These are phyloP conservation scores for Colletotrichum nymphaeae DNA, from an alignment of 2,329 filamentous ascomycete species.

Conservation along the genomic window DNA sequence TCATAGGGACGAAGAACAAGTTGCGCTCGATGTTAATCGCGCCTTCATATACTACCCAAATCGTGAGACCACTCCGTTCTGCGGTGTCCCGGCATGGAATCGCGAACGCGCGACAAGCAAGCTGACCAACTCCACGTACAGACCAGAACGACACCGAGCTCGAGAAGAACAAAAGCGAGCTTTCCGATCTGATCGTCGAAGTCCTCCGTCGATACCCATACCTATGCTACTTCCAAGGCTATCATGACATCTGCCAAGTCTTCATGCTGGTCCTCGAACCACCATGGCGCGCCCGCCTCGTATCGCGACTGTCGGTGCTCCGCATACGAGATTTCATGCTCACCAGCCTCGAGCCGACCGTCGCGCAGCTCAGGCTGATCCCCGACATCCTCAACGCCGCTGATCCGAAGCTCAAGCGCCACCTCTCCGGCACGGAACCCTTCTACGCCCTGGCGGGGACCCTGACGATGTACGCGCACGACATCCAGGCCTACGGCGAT, in stretches of 20 bases:
- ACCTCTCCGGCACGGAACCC: conserved; percentile 83
- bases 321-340: conserved; percentile 99
- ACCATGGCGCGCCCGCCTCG: conserved; percentile 66
- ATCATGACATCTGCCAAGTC: conserved; percentile 98
- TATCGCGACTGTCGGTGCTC: conserved; percentile 86
- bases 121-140: conserved; percentile 47
- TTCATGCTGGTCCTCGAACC: conserved; percentile 85
- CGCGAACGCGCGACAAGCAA: neutral
- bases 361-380: conserved; percentile 87
- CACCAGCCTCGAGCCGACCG: conserved; percentile 82
- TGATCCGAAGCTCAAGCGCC: conserved; percentile 77
- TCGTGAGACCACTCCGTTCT: conserved; percentile 61
- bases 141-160: conserved; percentile 78
- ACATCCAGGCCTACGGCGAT: conserved; percentile 88
- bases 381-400: conserved; percentile 81
- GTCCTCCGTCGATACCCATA: conserved; percentile 84
- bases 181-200: conserved; percentile 83
- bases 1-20: conserved; percentile 92
- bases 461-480: conserved; percentile 95
- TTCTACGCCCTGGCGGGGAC: conserved; percentile 96
- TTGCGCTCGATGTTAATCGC: conserved; percentile 90
- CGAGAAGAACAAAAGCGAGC: conserved; percentile 76
- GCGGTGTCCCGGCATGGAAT: neutral
- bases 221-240: conserved; percentile 97
- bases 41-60: conserved; percentile 98